Percentiles rank a stretch among this genome's conserved stretches.
Conservation (phyloP, 2,329 filamentous ascomycete species). For the Trichophyton schoenleinii region DNA sequence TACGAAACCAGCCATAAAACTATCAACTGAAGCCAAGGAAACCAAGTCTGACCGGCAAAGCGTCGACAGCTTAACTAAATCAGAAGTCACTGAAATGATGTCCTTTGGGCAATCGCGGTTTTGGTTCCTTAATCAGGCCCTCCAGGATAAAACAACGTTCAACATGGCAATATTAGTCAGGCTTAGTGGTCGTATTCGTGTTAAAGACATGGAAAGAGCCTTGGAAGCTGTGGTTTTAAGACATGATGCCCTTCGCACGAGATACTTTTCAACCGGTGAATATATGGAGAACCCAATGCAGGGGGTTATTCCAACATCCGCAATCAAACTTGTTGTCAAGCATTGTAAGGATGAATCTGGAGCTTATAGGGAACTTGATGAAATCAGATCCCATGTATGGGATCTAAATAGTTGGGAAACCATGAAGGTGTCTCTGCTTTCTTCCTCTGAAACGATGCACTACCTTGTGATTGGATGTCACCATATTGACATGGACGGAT, state of each 20-base stretch:
- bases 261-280: slow-evolving; percentile 17
- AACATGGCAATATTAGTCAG: slow-evolving; percentile 28
- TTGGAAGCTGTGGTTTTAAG: slow-evolving; percentile 20
- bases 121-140: slow-evolving; percentile 20
- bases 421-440: slow-evolving; percentile 13
- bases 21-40: background rate
- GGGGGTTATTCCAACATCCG: background rate
- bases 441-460: slow-evolving; percentile 16
- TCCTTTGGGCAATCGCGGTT: slow-evolving; percentile 30
- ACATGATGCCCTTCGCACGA: slow-evolving; percentile 25
- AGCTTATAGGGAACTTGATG: slow-evolving; percentile 11
- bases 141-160: slow-evolving; percentile 27
- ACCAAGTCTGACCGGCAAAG: background rate
- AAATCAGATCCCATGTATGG: slow-evolving; percentile 23
- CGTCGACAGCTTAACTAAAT: background rate
- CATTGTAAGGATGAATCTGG: background rate
- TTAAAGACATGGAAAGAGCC: slow-evolving; percentile 24
- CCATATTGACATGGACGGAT: slow-evolving; percentile 41
- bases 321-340: background rate
- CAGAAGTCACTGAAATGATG: slow-evolving; percentile 15
- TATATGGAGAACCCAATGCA: slow-evolving; percentile 10
- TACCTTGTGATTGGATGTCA: slow-evolving; percentile 36
- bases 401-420: slow-evolving; percentile 28
- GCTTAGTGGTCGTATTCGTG: slow-evolving; percentile 23
- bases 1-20: background rate